Base-by-base conservation (phyloP, 768 basidiomycete species). In the Auriculariales sp. region DNA sequence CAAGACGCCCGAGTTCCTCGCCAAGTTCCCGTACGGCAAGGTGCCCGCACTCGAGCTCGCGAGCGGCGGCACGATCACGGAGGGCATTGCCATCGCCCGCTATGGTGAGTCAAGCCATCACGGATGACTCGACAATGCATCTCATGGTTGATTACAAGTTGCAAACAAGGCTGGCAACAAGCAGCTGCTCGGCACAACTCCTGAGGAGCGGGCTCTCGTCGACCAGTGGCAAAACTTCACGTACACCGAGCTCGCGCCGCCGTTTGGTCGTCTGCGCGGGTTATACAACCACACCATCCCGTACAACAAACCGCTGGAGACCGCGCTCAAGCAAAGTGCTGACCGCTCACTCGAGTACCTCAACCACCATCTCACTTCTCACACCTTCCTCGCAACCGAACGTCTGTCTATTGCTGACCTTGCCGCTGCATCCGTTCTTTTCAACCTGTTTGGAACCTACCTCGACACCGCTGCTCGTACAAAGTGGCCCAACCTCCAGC, bases 371-470 rank as follows among this genome's bases (percentile, higher is more conserved):
- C 79, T 99, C 58, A 62, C 71, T 46, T 72, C 77, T 51, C 79
- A 76, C 61, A 99, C 94, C 42, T 98, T 80, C 77, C 76, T 98
- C 59, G 91, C 91, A 49, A 83, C 81, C 56, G 89, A 99, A 63
- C 87, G 94, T 60, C 84, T 98, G 73, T 89, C 91, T 54, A 74
- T 94, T 44, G 95, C 92, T 55, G 95, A 99, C 60, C 64, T 99
- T 65, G 62, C 64, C 60, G 57, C 88, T 55, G 87, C 84, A 31
- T 63, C 71, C 48, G 55, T 74, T 61, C 62, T 90, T 53, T 71
- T 71, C 55, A 70, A 71, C 53, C 72, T 73, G 2, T 75, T 77
- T 59, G 49, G 58, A 22, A 49, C 54, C 35, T 76, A 75, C 54
- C 55, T 91, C 57, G 93, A 90, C 58, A 76, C 81, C 15, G 56